Evolutionary conservation across 2,329 filamentous ascomycete genomes (phyloP), one percentile per base, ranked within the genome.

Genomic region (Huntiella moniliformis): DNA sequence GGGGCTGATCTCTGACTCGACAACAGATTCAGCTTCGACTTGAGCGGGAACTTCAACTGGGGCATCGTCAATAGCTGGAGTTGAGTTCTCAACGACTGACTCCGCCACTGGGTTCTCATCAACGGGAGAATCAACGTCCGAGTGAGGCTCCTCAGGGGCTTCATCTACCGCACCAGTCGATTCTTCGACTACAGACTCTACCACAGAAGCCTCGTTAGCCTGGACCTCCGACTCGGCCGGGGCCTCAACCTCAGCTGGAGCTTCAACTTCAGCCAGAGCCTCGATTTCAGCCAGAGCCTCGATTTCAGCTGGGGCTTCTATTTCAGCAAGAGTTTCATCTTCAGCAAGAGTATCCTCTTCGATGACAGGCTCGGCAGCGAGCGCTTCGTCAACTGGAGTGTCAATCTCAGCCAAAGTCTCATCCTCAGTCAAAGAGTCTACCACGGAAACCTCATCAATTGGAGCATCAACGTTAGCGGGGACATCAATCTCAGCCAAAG

Each of bases 401-500:
- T 50, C 50, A n/a, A 46, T 44, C 31, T 11, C 6, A 32, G 42
- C 22, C 16, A 18, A 18, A 32, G 39, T 17, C 12, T n/a, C 34
- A 5, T 36, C 34, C 12, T 36, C 15, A 1, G 34, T 34, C 34
- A 36, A 28, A 36, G 34, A n/a, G 6, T n/a, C 15, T 11, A n/a
- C 34, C 2, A 4, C 15, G 12, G 34, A 5, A 7, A 11, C 12
- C 12, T 36, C 34, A 6, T n/a, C 34, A 6, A 36, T 11, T 3
- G 4, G 5, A 3, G 34, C 12, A 4, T n/a, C 15, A 22, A 46
- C 49, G 5, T 42, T 45, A 6, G 38, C 45, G 3, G 44, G 41
- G 22, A 17, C 17, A 45, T 17, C 16, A 11, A 36, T 15, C 34
- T 36, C 34, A 36, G 15, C n/a, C 37, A 53, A 46, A 34, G 47